A percentile compares a stretch with the other conserved stretches of the same genome.
phyloP scores from a whole-genome alignment of 768 basidiomycete species.

The Hypholoma sublateritium region DNA sequence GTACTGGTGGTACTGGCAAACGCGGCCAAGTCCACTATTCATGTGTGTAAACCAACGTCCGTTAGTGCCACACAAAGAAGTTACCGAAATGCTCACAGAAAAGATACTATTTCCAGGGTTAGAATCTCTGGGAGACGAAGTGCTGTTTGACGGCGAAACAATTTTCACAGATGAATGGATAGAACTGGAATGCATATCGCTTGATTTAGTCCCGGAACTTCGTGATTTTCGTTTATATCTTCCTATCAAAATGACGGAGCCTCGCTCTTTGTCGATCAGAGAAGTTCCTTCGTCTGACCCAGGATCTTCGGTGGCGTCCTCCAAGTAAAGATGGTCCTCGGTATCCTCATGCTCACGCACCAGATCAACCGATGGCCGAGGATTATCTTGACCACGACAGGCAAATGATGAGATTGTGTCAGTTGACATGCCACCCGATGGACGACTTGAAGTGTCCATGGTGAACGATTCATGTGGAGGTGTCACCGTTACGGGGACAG shows the following conservation, averaged over 20 bases:
- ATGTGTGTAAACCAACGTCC: background rate
- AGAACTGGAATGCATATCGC: slow-evolving; percentile 4
- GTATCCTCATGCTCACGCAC: too few species aligned
- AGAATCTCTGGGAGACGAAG: slow-evolving; percentile 10
- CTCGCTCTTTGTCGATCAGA: too few species aligned
- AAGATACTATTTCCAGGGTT: background rate
- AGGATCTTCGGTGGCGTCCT: too few species aligned
- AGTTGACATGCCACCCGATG: background rate
- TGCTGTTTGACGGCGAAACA: slow-evolving; percentile 14
- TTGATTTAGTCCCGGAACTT: background rate
- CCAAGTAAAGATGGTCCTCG: too few species aligned
- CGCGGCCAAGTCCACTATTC: background rate
- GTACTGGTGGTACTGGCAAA: slow-evolving; percentile 1
- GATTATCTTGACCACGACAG: too few species aligned
- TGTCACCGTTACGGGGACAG: background rate
- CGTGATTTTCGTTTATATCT: too few species aligned
- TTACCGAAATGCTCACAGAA: background rate
- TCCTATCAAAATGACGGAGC: too few species aligned
- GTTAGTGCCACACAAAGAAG: background rate
- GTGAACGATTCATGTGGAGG: background rate
- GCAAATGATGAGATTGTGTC: background rate
- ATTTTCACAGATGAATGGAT: slow-evolving; percentile 17
- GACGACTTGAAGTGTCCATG: background rate
- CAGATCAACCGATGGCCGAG: too few species aligned
- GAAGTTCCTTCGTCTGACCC: background rate